These are phyloP conservation scores for Rhizopus arrhizus DNA, from an alignment of 371 early-diverging fungal genomes.

Conservation along the genomic window DNA sequence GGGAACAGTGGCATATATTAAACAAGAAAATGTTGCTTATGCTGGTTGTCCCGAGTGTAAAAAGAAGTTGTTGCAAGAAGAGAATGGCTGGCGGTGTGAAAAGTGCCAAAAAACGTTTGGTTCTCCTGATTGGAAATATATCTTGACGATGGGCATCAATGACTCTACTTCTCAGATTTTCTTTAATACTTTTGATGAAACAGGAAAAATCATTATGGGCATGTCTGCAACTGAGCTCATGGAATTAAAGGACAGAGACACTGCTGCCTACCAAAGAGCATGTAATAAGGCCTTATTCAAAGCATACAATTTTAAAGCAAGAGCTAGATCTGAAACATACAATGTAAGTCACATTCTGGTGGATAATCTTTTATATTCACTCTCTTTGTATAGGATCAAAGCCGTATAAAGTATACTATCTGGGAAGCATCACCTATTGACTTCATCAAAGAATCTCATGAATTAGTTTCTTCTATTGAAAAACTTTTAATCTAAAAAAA, in stretches of 20 bases:
- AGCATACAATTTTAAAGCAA: conserved; percentile 69
- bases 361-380: neutral
- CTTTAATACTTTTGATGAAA: conserved; percentile 87
- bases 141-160: conserved; percentile 68
- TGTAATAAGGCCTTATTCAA: conserved; percentile 67
- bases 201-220: conserved; percentile 71
- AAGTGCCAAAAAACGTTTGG: conserved; percentile 77
- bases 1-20: conserved; percentile 69
- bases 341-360: conserved; percentile 56
- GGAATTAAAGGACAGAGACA: conserved; percentile 51
- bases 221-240: conserved; percentile 71
- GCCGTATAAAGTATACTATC: conserved; percentile 57
- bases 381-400: conserved; percentile 54
- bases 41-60: conserved; percentile 92
- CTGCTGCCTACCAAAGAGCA: conserved; percentile 36
- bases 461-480: conserved; percentile 53
- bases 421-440: conserved; percentile 59
- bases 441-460: conserved; percentile 59
- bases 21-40: conserved; percentile 70
- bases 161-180: conserved; percentile 86
- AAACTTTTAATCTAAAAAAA: conserved; percentile 22
- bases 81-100: conserved; percentile 87
- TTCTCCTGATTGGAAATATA: conserved; percentile 80
- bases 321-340: conserved; percentile 82
- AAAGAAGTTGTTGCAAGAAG: conserved; percentile 78